Evolutionary conservation across 345 rosid genomes (phyloP).

Genomic region (Microthlaspi erraticum): DNA sequence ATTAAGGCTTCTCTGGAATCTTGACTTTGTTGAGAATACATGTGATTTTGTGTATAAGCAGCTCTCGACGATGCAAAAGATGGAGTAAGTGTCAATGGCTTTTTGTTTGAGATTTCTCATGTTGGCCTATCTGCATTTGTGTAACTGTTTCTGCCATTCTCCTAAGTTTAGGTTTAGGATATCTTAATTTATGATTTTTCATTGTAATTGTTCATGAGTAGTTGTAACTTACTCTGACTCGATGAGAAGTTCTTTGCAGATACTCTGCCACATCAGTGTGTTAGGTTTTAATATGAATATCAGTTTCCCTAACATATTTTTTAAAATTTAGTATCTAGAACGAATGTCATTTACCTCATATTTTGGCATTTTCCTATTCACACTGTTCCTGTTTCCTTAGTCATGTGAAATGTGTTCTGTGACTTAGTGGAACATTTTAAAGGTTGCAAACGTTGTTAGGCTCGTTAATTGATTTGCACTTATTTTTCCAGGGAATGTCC

Average conservation of each 20-base stretch:
- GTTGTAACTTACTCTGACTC: constrained; percentile 32
- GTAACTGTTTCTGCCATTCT: background rate
- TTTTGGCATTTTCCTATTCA: constrained; percentile 24
- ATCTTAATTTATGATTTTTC: background rate
- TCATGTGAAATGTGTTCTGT: constrained; percentile 11
- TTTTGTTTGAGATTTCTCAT: background rate
- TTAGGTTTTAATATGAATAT: constrained; percentile 33
- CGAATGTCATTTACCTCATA: constrained; percentile 18
- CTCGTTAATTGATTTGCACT: constrained; percentile 19
- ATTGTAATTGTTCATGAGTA: constrained; percentile 8
- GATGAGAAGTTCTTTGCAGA: constrained; percentile 6
- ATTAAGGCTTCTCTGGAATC: constrained; percentile 61
- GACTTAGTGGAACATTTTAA: constrained; percentile 6
- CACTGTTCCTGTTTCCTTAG: constrained; percentile 22
- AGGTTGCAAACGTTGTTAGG: background rate
- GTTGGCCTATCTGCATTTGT: background rate
- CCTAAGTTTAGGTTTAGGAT: background rate
- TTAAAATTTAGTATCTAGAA: background rate
- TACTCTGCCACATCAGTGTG: constrained; percentile 26
- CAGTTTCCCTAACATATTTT: background rate
- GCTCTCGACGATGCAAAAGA: constrained; percentile 71
- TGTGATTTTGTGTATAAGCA: constrained; percentile 71
- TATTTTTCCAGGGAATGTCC: constrained; percentile 76
- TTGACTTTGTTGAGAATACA: constrained; percentile 70
- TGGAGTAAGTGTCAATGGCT: constrained; percentile 49